Evolutionary conservation across 257 asterid genomes (phyloP), one percentile per base, ranked within the genome.

Genomic region (Solanum chiquidenum): DNA sequence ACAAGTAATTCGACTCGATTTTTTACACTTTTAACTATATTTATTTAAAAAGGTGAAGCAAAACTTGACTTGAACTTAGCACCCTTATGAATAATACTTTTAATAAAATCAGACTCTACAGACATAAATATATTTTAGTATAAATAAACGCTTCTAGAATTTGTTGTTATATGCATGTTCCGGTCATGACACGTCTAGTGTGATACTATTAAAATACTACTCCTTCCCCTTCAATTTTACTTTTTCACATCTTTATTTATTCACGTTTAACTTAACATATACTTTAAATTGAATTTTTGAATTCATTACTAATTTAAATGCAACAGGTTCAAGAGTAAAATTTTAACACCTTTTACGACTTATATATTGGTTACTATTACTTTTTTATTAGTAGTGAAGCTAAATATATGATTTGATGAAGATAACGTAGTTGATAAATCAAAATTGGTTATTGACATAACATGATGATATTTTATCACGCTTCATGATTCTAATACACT

Each of bases 351-450:
- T 55, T 55, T 55, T 1, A 55, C 12, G 66, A 55, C n/a, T 20
- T 20, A 20, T 55, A 3, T 55, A 55, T 20, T 55, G 25, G 4
- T 20, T 20, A 1, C 11, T 55, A 18, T 2, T 55, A 2, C 0
- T 55, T 55, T 55, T 55, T 55, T 20, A 20, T 7, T 1, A 20
- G 2, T 55, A 20, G 2, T 0, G 25, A 7, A 55, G 66, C 66
- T 55, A 55, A 0, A 52, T 52, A 55, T 55, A 55, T 55, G 1
- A 55, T 7, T 55, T 20, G 11, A 55, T 20, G 11, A 7, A 1
- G n/a, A 20, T 20, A 55, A 20, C 10, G 0, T 0, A 55, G 0
- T 0, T 3, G 12, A 7, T 7, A 3, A 0, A 1, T 58, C 1
- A 58, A 58, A 58, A 58, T 20, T 20, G 0, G 0, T 20, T 58